Conservation (phyloP, 208 protist genomes). For the Leishmania major region DNA sequence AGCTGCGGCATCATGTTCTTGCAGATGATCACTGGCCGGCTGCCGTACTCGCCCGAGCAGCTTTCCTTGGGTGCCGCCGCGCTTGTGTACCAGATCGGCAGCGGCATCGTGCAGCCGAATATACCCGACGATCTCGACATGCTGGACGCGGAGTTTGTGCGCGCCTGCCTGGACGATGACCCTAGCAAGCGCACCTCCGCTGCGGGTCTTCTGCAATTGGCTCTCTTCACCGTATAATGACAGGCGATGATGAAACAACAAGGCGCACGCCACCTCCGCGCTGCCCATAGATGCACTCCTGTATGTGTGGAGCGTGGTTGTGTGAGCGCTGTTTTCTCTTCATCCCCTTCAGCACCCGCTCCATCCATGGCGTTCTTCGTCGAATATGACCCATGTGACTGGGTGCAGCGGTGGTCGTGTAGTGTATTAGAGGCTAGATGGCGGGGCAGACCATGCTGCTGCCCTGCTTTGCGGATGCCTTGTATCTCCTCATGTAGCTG, state of each 20-base stretch:
- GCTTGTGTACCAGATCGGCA: conserved; percentile 84
- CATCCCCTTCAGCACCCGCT: background rate
- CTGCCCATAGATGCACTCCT: background rate
- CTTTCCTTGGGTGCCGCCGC: conserved; percentile 47
- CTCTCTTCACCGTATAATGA: conserved; percentile 67
- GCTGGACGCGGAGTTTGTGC: conserved; percentile 71
- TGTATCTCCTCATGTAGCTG: background rate
- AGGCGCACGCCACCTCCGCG: background rate
- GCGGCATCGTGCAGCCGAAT: conserved; percentile 56
- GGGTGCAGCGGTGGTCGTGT: background rate
- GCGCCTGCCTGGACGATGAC: conserved; percentile 57
- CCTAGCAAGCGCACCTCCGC: conserved; percentile 60
- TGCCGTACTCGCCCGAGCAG: conserved; percentile 76
- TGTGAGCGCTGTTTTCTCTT: background rate
- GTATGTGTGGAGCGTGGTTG: background rate
- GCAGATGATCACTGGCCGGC: conserved; percentile 77
- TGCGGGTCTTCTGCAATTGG: conserved; percentile 60
- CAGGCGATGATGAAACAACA: background rate
- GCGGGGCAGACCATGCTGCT: background rate
- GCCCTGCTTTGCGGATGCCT: background rate
- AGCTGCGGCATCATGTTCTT: conserved; percentile 89
- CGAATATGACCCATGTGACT: background rate
- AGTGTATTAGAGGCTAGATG: background rate
- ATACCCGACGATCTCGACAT: conserved; percentile 65
- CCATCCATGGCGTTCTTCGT: background rate